Conservation (phyloP, 768 basidiomycete species). For the Asterophora lycoperdoides region DNA sequence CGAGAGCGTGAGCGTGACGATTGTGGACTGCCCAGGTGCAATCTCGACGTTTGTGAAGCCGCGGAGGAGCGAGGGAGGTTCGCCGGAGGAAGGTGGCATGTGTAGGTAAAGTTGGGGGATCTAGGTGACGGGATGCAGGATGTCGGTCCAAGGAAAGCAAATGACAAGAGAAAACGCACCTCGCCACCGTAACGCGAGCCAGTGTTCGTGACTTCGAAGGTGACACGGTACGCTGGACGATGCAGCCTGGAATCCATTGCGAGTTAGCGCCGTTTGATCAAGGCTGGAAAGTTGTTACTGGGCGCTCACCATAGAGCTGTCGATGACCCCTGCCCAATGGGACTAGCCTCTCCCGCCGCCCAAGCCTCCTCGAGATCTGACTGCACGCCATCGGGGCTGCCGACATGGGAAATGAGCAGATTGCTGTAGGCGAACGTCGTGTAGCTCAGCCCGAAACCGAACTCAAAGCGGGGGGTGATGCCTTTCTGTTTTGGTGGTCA, state of each 20-base stretch:
- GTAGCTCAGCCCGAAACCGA: constrained; percentile 89
- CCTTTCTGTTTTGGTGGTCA: constrained; percentile 38
- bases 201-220: constrained; percentile 63
- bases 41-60: constrained; percentile 64
- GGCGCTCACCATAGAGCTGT: constrained; percentile 50
- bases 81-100: constrained; percentile 55
- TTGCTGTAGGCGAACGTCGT: constrained; percentile 71
- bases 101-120: constrained; percentile 75
- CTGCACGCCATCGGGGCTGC: constrained; percentile 33
- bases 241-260: constrained; percentile 48
- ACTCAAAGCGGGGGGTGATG: constrained; percentile 79
- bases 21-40: constrained; percentile 39
- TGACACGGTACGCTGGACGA: constrained; percentile 55
- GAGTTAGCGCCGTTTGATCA: neutral
- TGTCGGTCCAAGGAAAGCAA: neutral
- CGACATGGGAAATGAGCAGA: constrained; percentile 44
- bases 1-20: constrained; percentile 55
- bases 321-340: constrained; percentile 53
- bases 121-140: constrained; percentile 30
- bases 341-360: constrained; percentile 55
- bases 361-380: constrained; percentile 42
- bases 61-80: constrained; percentile 68
- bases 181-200: constrained; percentile 63
- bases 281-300: neutral
- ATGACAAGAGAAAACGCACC: constrained; percentile 30